phyloP scores from a whole-genome alignment of 1,284 basidiomycete species.

The Cutaneotrichosporon arboriforme region DNA sequence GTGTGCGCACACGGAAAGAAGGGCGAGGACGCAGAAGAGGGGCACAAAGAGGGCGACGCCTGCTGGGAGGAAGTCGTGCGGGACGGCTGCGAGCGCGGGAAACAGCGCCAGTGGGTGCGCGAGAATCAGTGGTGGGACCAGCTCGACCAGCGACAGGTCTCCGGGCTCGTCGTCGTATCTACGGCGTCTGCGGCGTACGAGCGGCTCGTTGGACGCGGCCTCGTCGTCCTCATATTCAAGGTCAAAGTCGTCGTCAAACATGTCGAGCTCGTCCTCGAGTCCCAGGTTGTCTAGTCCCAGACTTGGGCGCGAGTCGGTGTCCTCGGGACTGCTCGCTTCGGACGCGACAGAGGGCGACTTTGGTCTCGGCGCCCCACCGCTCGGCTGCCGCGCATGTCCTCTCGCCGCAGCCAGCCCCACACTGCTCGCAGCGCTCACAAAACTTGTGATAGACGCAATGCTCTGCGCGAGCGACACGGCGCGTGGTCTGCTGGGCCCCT shows the following conservation, averaged over 20 bases:
- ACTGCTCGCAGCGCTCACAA: not conserved
- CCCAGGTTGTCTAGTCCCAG: not conserved
- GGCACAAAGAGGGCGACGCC: slow-evolving; percentile 47
- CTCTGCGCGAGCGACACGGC: slow-evolving; percentile 5
- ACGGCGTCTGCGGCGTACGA: slow-evolving; percentile 11
- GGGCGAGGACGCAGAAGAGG: slow-evolving; percentile 35
- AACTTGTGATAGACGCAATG: slow-evolving; percentile 2
- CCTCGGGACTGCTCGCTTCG: not conserved
- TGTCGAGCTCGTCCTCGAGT: not conserved
- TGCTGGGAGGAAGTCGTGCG: slow-evolving; percentile 46
- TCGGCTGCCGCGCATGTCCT: not conserved
- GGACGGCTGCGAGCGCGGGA: slow-evolving; percentile 39
- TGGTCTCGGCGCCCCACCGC: not conserved
- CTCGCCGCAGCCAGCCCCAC: not conserved
- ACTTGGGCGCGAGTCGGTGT: not conserved
- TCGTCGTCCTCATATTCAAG: slow-evolving; percentile 12
- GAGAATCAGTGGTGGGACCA: slow-evolving; percentile 43
- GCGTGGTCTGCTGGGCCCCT: not conserved
- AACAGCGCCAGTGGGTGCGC: slow-evolving; percentile 45
- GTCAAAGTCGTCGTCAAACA: slow-evolving; percentile 9
- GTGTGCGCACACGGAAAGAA: slow-evolving; percentile 43
- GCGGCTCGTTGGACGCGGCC: slow-evolving; percentile 9
- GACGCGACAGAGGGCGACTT: not conserved
- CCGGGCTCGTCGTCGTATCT: slow-evolving; percentile 14
- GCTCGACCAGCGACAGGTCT: slow-evolving; percentile 21